Base-by-base conservation (phyloP, 495 filamentous ascomycete species). In the Hypomontagnella submonticulosa region DNA sequence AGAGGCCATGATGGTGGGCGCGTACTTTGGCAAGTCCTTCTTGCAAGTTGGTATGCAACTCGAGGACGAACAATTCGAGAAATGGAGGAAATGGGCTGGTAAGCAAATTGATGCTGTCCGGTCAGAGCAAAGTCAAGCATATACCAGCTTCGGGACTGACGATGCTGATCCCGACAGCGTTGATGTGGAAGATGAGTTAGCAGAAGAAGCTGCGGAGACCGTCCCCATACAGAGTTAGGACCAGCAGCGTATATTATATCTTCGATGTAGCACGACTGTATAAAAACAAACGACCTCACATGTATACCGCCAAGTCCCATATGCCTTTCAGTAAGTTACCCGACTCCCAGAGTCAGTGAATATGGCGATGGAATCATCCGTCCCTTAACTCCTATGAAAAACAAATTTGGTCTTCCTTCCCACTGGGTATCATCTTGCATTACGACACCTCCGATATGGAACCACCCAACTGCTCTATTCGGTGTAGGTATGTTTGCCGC, bases 1-100 rank as follows among this genome's bases (percentile, higher is more conserved):
- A 78, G 95, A 99, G 77, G 95, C 95, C 8, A 79, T 90, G 64
- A 85, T 88, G 62, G 88, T 88, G 8, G 95, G 95, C 44, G 95
- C 92, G 55, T 88, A 88, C 73, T 99, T 98, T 67, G 92, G 92
- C 70, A 89, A 88, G 73, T 79, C 85, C 13, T 77, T 81, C 57
- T 63, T 92, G 41, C 87, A 96, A 42, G 80, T 95, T 54, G 88
- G 92, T 69, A 90, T 95, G 85, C 80, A 90, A 56, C 77, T 96
- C 59, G 95, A 99, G 78, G 88, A 93, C 77, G 73, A 83, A 70
- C 78, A 85, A 40, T 93, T 85, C 71, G 90, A 97, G 70, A 69
- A 75, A 51, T 98, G 94, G 95, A 91, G 90, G 83, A 76, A 67
- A 37, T 96, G 91, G 90, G 95, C 95, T 16, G 75, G 73, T 48